phyloP scores from a whole-genome alignment of 345 rosid genomes.

The Salix brachista region DNA sequence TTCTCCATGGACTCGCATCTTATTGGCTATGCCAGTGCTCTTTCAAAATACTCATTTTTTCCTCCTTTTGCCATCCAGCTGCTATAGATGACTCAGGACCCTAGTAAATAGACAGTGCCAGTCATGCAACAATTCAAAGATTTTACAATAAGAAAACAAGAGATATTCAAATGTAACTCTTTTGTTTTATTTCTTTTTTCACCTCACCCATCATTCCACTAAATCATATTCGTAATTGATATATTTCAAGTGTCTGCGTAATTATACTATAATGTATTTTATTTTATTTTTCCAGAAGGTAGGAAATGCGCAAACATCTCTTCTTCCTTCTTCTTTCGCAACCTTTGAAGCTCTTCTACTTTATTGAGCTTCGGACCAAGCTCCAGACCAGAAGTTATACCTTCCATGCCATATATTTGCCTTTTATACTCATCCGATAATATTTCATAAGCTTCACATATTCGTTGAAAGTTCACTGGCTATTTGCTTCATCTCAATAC shows the following conservation, averaged over 20 bases:
- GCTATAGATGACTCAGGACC: slow-evolving; percentile 74
- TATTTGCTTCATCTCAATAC: slow-evolving; percentile 74
- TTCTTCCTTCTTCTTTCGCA: slow-evolving; percentile 57
- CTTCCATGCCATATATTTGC: slow-evolving; percentile 92
- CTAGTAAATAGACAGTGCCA: slow-evolving; percentile 29
- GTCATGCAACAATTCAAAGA: slow-evolving; percentile 13
- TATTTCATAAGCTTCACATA: slow-evolving; percentile 88
- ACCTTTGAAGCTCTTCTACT: slow-evolving; percentile 71
- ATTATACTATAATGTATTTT: background rate
- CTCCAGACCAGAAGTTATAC: slow-evolving; percentile 77
- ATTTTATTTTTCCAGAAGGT: slow-evolving; percentile 43
- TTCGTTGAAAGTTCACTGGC: slow-evolving; percentile 88
- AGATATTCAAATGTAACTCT: slow-evolving; percentile 3
- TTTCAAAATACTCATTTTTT: slow-evolving; percentile 20
- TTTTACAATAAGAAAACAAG: background rate
- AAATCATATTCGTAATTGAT: background rate
- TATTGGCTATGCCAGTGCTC: no score
- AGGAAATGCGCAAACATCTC: slow-evolving; percentile 56
- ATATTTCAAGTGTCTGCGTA: background rate
- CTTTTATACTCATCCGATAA: slow-evolving; percentile 77
- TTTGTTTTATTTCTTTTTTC: background rate
- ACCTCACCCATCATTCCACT: background rate
- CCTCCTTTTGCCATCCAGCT: slow-evolving; percentile 85
- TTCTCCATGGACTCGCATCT: no score
- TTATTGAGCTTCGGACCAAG: slow-evolving; percentile 79